A percentile compares a stretch with the other conserved stretches of the same genome.
Conservation (phyloP, 2,329 filamentous ascomycete species). For the Camillea tinctor region DNA sequence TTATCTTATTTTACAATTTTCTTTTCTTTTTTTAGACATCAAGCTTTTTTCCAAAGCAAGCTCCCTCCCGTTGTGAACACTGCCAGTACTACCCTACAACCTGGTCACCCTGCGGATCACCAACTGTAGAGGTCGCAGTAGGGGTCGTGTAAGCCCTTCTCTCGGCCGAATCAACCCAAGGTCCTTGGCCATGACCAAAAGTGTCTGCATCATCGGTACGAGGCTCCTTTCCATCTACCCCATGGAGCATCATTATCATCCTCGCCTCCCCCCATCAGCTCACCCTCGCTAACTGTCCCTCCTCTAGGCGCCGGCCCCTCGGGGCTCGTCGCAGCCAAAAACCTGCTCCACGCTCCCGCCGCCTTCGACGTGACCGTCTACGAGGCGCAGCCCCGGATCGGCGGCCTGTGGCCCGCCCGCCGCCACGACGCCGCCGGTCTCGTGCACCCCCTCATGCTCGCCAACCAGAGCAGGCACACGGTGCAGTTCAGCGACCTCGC, state of each 20-base stretch:
- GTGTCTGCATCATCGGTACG: slow-evolving; percentile 52
- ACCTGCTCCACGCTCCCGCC: slow-evolving; percentile 58
- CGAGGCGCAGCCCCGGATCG: slow-evolving; percentile 63
- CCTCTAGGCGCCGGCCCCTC: slow-evolving; percentile 64
- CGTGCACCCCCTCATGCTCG: slow-evolving; percentile 65
- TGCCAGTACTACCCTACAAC: background rate
- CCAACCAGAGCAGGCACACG: slow-evolving; percentile 76
- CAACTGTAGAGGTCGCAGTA: too few species aligned
- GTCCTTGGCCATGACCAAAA: slow-evolving; percentile 40
- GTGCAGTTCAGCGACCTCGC: slow-evolving; percentile 71
- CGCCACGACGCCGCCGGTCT: slow-evolving; percentile 49
- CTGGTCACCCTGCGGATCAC: background rate
- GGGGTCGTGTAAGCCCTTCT: background rate
- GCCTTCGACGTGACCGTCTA: slow-evolving; percentile 69
- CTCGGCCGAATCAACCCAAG: slow-evolving; percentile 6
- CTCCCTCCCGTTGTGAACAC: too few species aligned
- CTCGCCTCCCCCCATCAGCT: background rate
- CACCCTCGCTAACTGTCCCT: background rate
- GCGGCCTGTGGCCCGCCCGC: slow-evolving; percentile 72
- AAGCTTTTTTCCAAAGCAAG: too few species aligned
- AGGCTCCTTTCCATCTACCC: too few species aligned
- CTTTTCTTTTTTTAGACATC: too few species aligned
- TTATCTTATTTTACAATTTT: too few species aligned
- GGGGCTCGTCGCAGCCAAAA: slow-evolving; percentile 70
- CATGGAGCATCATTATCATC: background rate